phyloP scores from a whole-genome alignment of 106 monocot species.

The Dioscorea zingiberensis region DNA sequence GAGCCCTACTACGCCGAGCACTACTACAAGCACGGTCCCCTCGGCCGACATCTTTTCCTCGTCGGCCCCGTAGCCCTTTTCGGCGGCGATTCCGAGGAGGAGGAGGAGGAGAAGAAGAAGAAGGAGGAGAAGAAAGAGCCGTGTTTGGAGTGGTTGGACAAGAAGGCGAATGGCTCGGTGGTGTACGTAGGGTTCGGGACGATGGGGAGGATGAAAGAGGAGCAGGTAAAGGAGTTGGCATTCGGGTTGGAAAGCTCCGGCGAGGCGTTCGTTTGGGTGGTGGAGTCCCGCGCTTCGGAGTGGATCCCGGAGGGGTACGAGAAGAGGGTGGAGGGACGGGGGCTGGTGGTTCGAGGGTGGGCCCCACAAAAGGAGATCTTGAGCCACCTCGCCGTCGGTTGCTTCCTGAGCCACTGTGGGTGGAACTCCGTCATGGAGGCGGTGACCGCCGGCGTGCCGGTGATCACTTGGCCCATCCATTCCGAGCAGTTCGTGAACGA shows the following conservation, averaged over 20 bases:
- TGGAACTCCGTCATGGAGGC: constrained; percentile 8
- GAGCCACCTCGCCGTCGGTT: neutral
- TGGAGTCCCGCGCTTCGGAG: neutral
- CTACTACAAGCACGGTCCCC: neutral
- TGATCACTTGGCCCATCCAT: constrained; percentile 2
- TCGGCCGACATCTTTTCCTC: neutral
- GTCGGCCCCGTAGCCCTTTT: neutral
- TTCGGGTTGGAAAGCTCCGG: constrained; percentile 5
- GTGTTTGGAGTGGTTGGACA: constrained; percentile 2
- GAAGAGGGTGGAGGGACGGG: neutral
- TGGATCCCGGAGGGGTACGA: neutral
- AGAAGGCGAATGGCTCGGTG: neutral
- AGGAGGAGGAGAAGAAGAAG: no score
- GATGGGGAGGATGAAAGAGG: no score
- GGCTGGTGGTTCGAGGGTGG: constrained; percentile 1
- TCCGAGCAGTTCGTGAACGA: neutral
- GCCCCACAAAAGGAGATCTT: constrained; percentile 2
- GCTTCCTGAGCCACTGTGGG: constrained; percentile 13
- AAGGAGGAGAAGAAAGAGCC: neutral
- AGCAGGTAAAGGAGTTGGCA: neutral
- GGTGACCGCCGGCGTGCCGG: constrained; percentile 3
- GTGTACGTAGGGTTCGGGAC: neutral
- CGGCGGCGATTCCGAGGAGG: no score
- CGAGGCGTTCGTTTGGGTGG: neutral
- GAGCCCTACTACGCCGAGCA: constrained; percentile 1